These are phyloP conservation scores for Penicillium sp. DNA, from an alignment of 2,329 filamentous ascomycete species.

Conservation along the genomic window DNA sequence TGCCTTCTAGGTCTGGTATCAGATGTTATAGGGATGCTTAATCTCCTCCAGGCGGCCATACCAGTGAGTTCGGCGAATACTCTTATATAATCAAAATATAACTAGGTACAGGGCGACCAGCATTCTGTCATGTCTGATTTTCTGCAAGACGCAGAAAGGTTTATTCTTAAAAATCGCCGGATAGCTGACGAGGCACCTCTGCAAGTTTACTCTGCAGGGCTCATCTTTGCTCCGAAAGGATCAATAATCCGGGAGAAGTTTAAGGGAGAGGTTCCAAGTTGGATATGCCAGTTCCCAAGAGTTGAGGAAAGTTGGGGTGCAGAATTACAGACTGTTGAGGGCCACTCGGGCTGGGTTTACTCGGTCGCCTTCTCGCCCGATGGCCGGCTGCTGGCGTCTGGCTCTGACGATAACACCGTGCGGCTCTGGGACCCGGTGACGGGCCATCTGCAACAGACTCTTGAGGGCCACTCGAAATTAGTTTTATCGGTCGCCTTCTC, in stretches of 20 bases:
- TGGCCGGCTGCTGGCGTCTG: background rate
- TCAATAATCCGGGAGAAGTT: slow-evolving; percentile 33
- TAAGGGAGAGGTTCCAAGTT: slow-evolving; percentile 17
- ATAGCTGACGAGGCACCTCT: background rate
- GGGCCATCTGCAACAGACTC: background rate
- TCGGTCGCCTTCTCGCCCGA: background rate
- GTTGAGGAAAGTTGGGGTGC: background rate
- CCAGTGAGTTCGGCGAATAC: background rate
- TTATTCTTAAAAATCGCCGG: background rate
- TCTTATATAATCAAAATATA: too few relatives aligned
- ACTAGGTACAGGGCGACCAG: background rate
- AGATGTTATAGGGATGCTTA: slow-evolving; percentile 15
- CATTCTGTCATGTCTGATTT: background rate
- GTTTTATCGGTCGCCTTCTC: slow-evolving; percentile 5
- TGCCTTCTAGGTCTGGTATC: slow-evolving; percentile 23
- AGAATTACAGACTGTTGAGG: background rate
- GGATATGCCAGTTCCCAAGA: slow-evolving; percentile 17
- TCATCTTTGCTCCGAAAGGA: slow-evolving; percentile 20
- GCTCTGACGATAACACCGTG: background rate
- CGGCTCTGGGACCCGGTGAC: background rate
- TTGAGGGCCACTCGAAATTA: background rate
- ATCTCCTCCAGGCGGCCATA: background rate
- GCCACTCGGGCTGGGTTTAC: background rate
- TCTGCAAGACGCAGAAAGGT: background rate
- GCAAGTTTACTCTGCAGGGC: background rate